Evolutionary conservation across 2,329 filamentous ascomycete genomes (phyloP).

Genomic region (Exophiala viscosa): DNA sequence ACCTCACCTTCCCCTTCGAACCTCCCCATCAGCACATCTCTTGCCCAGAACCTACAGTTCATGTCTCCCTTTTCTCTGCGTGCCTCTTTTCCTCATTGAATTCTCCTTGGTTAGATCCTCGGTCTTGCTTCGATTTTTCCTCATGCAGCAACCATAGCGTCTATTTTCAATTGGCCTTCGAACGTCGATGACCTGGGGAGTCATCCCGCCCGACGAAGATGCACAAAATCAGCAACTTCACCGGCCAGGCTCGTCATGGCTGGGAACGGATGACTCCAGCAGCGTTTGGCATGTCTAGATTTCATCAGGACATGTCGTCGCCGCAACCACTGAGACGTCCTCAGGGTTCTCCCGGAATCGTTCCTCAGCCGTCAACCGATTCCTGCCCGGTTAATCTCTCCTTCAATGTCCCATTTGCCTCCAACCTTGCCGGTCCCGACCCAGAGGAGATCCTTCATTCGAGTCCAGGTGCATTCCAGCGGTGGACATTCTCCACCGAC

Average conservation of each 20-base stretch:
- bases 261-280: slow-evolving; percentile 65
- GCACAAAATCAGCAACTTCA: slow-evolving; percentile 68
- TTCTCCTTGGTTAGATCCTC: not conserved
- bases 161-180: slow-evolving; percentile 12
- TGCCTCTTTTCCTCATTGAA: not conserved
- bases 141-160: slow-evolving; percentile 24
- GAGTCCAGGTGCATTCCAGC: slow-evolving; percentile 77
- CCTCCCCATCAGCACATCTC: not conserved
- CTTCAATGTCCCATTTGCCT: slow-evolving; percentile 96
- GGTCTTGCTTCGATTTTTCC: slow-evolving; percentile 4
- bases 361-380: slow-evolving; percentile 65
- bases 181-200: slow-evolving; percentile 30
- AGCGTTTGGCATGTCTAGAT: slow-evolving; percentile 60
- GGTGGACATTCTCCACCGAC: slow-evolving; percentile 90
- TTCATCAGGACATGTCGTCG: slow-evolving; percentile 53
- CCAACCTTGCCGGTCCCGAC: slow-evolving; percentile 85
- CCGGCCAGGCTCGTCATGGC: slow-evolving; percentile 62
- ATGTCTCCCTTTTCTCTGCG: not conserved
- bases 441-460: slow-evolving; percentile 93
- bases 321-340: slow-evolving; percentile 55
- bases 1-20: too few relatives aligned
- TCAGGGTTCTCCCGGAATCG: slow-evolving; percentile 47
- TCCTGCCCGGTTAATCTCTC: slow-evolving; percentile 83
- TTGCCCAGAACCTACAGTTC: not conserved
- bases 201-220: slow-evolving; percentile 41